Evolutionary conservation across 2,329 filamentous ascomycete genomes (phyloP).

Genomic region (Lachnellula hyalina): DNA sequence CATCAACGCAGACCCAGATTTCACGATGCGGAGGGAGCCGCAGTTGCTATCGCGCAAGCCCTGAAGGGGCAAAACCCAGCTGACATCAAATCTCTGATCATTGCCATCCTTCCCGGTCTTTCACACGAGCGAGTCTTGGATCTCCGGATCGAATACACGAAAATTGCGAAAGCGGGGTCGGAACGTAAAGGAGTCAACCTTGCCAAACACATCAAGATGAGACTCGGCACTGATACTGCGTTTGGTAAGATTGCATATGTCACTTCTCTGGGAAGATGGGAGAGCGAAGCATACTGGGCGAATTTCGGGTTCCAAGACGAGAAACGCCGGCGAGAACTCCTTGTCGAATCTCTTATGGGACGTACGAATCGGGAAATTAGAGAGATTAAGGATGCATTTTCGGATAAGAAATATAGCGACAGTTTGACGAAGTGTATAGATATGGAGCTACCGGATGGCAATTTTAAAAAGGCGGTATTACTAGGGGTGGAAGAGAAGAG

Average conservation of each 20-base stretch:
- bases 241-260: slow-evolving; percentile 91
- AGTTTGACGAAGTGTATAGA: slow-evolving; percentile 80
- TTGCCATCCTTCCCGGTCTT: slow-evolving; percentile 78
- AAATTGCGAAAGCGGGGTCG: slow-evolving; percentile 71
- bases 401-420: slow-evolving; percentile 86
- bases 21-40: slow-evolving; percentile 78
- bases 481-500: slow-evolving; percentile 75
- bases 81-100: slow-evolving; percentile 66
- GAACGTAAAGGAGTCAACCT: slow-evolving; percentile 76
- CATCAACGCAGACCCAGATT: slow-evolving; percentile 51
- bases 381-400: slow-evolving; percentile 81
- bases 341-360: slow-evolving; percentile 92
- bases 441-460: slow-evolving; percentile 88
- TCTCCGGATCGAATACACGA: slow-evolving; percentile 85
- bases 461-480: slow-evolving; percentile 86
- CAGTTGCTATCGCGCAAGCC: slow-evolving; percentile 67
- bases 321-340: slow-evolving; percentile 74
- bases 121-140: slow-evolving; percentile 84
- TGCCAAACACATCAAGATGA: slow-evolving; percentile 75
- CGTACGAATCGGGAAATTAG: slow-evolving; percentile 81
- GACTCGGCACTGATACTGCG: slow-evolving; percentile 63
- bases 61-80: slow-evolving; percentile 52
- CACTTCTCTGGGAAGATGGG: slow-evolving; percentile 83
- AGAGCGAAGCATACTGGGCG: slow-evolving; percentile 94
- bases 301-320: slow-evolving; percentile 96